Base-by-base conservation (phyloP, 73 alveolate species). In the Tetrahymena elliotti region DNA sequence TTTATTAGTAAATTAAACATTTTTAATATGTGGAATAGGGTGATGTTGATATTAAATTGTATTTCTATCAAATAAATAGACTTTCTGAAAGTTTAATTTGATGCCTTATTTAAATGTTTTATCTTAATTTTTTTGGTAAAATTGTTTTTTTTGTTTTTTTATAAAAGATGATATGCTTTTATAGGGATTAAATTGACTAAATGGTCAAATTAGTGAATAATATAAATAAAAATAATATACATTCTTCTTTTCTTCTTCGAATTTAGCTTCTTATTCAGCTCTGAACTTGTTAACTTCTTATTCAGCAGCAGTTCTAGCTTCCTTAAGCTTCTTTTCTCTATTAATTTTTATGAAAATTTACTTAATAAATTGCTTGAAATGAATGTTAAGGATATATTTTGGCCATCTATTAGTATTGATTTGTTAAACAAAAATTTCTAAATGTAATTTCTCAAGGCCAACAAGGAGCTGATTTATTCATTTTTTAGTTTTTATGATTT, bases 241-340 rank as follows among this genome's bases (percentile, higher is more conserved):
- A 35, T 39, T 94, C n/a, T 33, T 39, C 39, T 84, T 88, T 88
- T 94, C 96, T 84, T 84, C 38, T 52, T 94, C 83, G 83, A 84
- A 94, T 94, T 93, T 94, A 38, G 92, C 93, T 88, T 94, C 96
- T 94, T 94, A 94, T 92, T 94, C 96, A 52, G 93, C 83, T 24
- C 96, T 52, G 68, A 88, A 94, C 33, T 84, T 93, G 68, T 88
- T 94, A 36, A 94, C 93, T 94, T 94, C 96, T 92, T 94, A 92
- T 84, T 94, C 96, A 94, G 96, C 96, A 84, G 96, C 96, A n/a
- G 93, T 92, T 88, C 93, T 94, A n/a, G 96, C 96, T 40, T 94
- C 96, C 84, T 94, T 94, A 27, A 94, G 93, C 52, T 94, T 94
- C 84, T 92, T 94, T 53, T 94, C 96, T 94, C 96, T 94, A 68